Base-by-base conservation (phyloP, 1,284 basidiomycete species). In the Fomitopsis pinicola region DNA sequence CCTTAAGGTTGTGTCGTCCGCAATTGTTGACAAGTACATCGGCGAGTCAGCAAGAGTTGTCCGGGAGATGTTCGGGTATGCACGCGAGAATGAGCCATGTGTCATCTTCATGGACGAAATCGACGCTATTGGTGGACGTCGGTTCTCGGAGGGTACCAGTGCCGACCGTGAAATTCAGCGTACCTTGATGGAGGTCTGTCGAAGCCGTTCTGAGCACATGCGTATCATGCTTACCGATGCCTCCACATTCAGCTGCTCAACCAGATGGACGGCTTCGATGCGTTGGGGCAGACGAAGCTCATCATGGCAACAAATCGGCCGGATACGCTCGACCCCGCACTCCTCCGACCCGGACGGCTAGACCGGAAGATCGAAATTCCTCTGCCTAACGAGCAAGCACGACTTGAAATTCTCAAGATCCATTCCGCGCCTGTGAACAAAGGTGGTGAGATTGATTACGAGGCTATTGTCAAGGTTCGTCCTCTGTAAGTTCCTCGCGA, bases 51-150 rank as follows among this genome's bases (percentile, higher is more conserved):
- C 97, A 14, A 85, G 97, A 61, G 86, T 98, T 6, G 90, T 99
- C 28, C 85, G 94, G 66, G 96, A 99, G 75, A 98, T 99, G 97
- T 99, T 99, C 72, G 95, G 92, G 14, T 99, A 98, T 75, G 97
- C 97, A 9, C 85, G 83, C 67, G 97, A 98, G 73, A 95, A 99
- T 73, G 97, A 98, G 75, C 97, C 97, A 50, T 98, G 97, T 74
- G 97, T 99, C 70, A 99, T 99, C 73, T 99, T 99, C 79, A 98
- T 99, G 90, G 97, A 99, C 76, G 97, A 99, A 79, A 98, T 99
- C 69, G 96, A 98, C 74, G 95, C 95, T 36, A 97, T 98, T 66
- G 96, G 95, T 67, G 95, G 96, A 14, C 83, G 97, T 67, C 83
- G 97, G 60, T 99, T 99, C 81, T 93, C 89, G n/a, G 97, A 99